Conservation (phyloP, 257 asterid genomes). For the Osmanthus fragrans region DNA sequence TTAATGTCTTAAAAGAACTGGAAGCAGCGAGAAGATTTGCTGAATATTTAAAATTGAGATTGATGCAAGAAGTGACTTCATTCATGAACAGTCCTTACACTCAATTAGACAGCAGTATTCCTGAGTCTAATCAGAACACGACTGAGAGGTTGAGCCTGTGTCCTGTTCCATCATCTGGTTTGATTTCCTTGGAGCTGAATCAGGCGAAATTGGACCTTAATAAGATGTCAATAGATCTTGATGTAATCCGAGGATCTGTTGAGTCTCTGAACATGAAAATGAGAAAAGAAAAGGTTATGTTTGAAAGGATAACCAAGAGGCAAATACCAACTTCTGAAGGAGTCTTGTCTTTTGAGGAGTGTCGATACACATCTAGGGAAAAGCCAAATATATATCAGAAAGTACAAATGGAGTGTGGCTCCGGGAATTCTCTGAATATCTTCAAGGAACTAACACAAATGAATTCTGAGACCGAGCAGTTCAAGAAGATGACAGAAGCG, state of each 20-base stretch:
- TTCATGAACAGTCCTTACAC: slow-evolving; percentile 37
- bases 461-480: slow-evolving; percentile 73
- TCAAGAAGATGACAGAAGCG: slow-evolving; percentile 85
- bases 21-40: slow-evolving; percentile 66
- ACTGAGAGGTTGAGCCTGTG: slow-evolving; percentile 28
- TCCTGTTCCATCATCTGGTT: slow-evolving; percentile 50
- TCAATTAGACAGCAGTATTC: slow-evolving; percentile 12
- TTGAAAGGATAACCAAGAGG: slow-evolving; percentile 22
- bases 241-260: slow-evolving; percentile 74
- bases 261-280: slow-evolving; percentile 72
- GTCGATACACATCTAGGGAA: background rate
- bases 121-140: slow-evolving; percentile 12
- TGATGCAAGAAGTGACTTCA: slow-evolving; percentile 55
- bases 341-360: slow-evolving; percentile 20
- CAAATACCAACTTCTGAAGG: slow-evolving; percentile 24
- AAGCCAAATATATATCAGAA: background rate
- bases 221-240: slow-evolving; percentile 69
- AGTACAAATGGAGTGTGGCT: slow-evolving; percentile 6
- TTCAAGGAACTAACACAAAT: slow-evolving; percentile 23
- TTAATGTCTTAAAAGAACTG: slow-evolving; percentile 57
- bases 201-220: slow-evolving; percentile 68
- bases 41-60: slow-evolving; percentile 49
- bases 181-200: slow-evolving; percentile 58
- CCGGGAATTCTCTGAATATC: slow-evolving; percentile 13
- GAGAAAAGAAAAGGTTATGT: slow-evolving; percentile 40